phyloP scores from a whole-genome alignment of 208 protist genomes.

The Trypanosoma lewisi region DNA sequence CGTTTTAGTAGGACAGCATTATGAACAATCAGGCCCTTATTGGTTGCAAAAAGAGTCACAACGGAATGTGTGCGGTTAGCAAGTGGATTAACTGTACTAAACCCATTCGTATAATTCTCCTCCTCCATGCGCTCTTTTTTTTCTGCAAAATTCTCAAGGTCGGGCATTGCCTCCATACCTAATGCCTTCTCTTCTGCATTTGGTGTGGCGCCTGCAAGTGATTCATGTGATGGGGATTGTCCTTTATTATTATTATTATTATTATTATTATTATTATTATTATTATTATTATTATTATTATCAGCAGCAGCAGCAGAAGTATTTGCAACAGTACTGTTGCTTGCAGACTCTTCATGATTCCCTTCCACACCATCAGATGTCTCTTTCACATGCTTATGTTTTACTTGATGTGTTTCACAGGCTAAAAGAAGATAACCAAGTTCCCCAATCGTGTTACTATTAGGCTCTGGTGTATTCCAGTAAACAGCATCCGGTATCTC shows the following conservation, averaged over 20 bases:
- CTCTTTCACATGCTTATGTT: not conserved
- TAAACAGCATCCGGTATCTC: conserved; percentile 79
- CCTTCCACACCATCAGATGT: conserved; percentile 1
- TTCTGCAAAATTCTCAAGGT: conserved; percentile 86
- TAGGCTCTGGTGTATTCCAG: conserved; percentile 89
- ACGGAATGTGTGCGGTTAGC: conserved; percentile 68
- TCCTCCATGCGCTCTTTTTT: conserved; percentile 33
- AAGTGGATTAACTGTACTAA: conserved; percentile 63
- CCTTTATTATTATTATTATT: no score
- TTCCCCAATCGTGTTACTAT: conserved; percentile 79
- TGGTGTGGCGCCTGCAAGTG: conserved; percentile 20
- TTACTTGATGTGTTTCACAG: conserved; percentile 82
- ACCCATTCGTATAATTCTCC: conserved; percentile 31
- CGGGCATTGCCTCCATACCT: conserved; percentile 52
- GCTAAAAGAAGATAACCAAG: conserved; percentile 86
- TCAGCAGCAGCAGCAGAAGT: no score
- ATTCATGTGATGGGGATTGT: conserved; percentile 14
- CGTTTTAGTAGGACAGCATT: conserved; percentile 70
- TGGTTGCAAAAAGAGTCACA: conserved; percentile 87
- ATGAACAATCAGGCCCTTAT: conserved; percentile 80
- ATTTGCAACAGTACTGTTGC: not conserved
- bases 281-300: no score
- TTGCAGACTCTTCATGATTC: conserved; percentile 4
- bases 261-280: no score
- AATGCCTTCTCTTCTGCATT: not conserved